Evolutionary conservation across 2,329 filamentous ascomycete species (phyloP).

Genomic region (Diplodia scrobiculata): DNA sequence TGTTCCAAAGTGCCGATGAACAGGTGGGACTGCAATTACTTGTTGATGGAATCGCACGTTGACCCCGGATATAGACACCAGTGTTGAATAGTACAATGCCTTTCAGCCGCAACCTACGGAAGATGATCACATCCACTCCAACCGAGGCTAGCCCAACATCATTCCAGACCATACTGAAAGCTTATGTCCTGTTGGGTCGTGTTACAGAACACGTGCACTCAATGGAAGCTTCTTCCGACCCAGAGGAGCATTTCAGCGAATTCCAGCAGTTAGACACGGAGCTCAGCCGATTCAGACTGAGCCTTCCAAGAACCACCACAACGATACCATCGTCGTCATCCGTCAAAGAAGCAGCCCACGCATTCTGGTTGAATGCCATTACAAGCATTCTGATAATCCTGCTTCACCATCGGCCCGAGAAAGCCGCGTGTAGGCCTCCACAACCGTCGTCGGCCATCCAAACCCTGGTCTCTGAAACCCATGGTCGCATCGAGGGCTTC

Average conservation of each 20-base stretch:
- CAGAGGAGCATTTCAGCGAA: constrained; percentile 35
- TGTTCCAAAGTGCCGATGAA: background rate
- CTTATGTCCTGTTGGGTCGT: constrained; percentile 39
- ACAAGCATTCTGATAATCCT: constrained; percentile 37
- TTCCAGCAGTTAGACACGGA: constrained; percentile 35
- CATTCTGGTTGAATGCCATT: constrained; percentile 37
- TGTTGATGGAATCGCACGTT: no score
- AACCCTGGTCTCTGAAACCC: background rate
- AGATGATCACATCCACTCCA: constrained; percentile 33
- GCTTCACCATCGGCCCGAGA: constrained; percentile 34
- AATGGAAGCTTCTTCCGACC: constrained; percentile 35
- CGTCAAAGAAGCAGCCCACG: background rate
- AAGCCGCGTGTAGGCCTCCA: background rate
- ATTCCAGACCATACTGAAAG: constrained; percentile 30
- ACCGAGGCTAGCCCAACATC: constrained; percentile 36
- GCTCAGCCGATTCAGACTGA: constrained; percentile 37
- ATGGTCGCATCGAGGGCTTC: background rate
- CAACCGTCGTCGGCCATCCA: background rate
- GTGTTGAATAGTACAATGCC: constrained; percentile 26
- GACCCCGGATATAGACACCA: background rate
- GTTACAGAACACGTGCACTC: constrained; percentile 38
- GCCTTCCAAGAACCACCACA: constrained; percentile 35
- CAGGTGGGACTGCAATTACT: background rate
- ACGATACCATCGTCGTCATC: background rate
- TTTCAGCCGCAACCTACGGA: constrained; percentile 36